Conservation (phyloP, 352 stramenopile genomes). For the Phytophthora pinifolia region DNA sequence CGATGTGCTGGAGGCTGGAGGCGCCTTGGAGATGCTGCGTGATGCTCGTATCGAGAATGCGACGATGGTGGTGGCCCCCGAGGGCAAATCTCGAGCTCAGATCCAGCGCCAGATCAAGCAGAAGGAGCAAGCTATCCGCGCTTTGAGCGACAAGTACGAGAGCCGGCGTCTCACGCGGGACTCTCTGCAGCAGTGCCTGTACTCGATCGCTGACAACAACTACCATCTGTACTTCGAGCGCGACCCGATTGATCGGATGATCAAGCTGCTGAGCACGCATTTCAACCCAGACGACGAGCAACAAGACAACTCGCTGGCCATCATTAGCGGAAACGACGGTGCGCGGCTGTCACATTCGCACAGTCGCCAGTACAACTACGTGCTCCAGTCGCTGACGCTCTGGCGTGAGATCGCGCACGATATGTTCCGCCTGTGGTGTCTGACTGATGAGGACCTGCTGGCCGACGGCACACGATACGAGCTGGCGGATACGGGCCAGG, state of each 20-base stretch:
- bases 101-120: slow-evolving; percentile 93
- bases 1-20: slow-evolving; percentile 74
- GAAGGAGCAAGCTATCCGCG: slow-evolving; percentile 91
- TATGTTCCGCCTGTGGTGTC: slow-evolving; percentile 96
- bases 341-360: slow-evolving; percentile 95
- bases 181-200: slow-evolving; percentile 94
- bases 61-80: slow-evolving; percentile 94
- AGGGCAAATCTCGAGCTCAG: slow-evolving; percentile 83
- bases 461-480: slow-evolving; percentile 73
- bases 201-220: slow-evolving; percentile 97
- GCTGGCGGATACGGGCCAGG: slow-evolving; percentile 95
- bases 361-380: slow-evolving; percentile 95
- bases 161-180: slow-evolving; percentile 60
- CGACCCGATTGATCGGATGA: slow-evolving; percentile 96
- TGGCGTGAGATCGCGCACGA: slow-evolving; percentile 96
- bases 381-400: slow-evolving; percentile 95
- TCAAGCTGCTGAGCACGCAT: slow-evolving; percentile 83
- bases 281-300: slow-evolving; percentile 83
- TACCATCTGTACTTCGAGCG: slow-evolving; percentile 97
- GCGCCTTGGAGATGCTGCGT: slow-evolving; percentile 74
- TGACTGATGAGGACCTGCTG: slow-evolving; percentile 94
- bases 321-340: slow-evolving; percentile 92
- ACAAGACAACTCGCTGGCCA: slow-evolving; percentile 89
- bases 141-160: slow-evolving; percentile 82
- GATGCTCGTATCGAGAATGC: slow-evolving; percentile 91